Conservation (phyloP, 208 protist genomes). For the Wallacemonas rigidus region DNA sequence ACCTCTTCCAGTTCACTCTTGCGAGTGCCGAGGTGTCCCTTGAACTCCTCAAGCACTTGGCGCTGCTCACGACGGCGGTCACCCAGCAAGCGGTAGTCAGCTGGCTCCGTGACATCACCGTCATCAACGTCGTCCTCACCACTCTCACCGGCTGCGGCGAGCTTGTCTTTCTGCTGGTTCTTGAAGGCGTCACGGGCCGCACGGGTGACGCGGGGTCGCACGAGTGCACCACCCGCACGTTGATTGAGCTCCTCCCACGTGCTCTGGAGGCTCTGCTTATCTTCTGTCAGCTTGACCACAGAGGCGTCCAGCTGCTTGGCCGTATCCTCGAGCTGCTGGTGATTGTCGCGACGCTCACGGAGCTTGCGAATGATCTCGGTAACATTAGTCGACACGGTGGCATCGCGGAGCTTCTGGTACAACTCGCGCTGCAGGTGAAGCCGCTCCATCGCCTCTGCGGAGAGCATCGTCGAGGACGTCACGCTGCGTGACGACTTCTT, state of each 20-base stretch:
- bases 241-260: slow-evolving; percentile 84
- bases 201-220: slow-evolving; percentile 36
- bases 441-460: slow-evolving; percentile 71
- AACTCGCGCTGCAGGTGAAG: slow-evolving; percentile 77
- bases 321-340: slow-evolving; percentile 69
- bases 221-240: slow-evolving; percentile 46
- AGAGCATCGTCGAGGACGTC: slow-evolving; percentile 25
- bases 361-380: slow-evolving; percentile 91
- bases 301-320: slow-evolving; percentile 65
- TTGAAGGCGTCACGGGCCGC: slow-evolving; percentile 35
- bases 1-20: slow-evolving; percentile 59
- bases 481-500: slow-evolving; percentile 21
- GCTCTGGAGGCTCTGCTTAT: slow-evolving; percentile 50
- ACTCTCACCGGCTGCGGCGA: background rate
- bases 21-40: slow-evolving; percentile 77
- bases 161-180: background rate
- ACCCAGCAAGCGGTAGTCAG: slow-evolving; percentile 59
- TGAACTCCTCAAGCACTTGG: slow-evolving; percentile 89
- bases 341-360: slow-evolving; percentile 75
- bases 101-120: background rate
- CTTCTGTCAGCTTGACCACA: slow-evolving; percentile 54
- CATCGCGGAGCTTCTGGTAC: slow-evolving; percentile 94
- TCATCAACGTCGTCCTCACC: slow-evolving; percentile 16
- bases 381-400: slow-evolving; percentile 78
- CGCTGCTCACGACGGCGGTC: slow-evolving; percentile 51